Evolutionary conservation across 2,329 filamentous ascomycete species (phyloP).

Genomic region (Aureobasidium sp.): DNA sequence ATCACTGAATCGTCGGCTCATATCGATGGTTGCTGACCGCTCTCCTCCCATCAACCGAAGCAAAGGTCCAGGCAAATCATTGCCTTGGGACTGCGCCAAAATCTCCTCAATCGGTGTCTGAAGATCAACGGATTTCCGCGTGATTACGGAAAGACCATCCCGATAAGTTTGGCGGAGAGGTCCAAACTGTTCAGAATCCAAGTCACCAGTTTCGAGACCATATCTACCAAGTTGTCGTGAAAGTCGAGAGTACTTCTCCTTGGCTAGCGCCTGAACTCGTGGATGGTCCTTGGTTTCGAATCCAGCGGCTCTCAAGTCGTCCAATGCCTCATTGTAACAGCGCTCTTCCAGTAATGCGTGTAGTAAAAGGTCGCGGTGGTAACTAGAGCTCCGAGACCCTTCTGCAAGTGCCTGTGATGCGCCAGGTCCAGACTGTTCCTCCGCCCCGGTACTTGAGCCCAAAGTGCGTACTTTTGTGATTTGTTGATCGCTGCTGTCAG

Average conservation of each 20-base stretch:
- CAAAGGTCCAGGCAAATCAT: slow-evolving; percentile 8
- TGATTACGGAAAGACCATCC: slow-evolving; percentile 29
- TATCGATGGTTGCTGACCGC: not conserved
- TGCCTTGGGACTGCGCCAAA: not conserved
- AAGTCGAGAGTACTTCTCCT: slow-evolving; percentile 31
- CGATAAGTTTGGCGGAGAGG: slow-evolving; percentile 29
- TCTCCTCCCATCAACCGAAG: slow-evolving; percentile 8
- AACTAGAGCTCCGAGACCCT: slow-evolving; percentile 6
- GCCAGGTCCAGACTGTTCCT: slow-evolving; percentile 3
- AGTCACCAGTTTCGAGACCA: slow-evolving; percentile 29
- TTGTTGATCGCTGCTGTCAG: not conserved
- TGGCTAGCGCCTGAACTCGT: slow-evolving; percentile 29
- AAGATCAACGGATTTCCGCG: slow-evolving; percentile 11
- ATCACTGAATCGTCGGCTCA: not conserved
- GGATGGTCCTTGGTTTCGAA: slow-evolving; percentile 25
- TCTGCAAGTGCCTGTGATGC: slow-evolving; percentile 1
- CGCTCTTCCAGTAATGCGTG: slow-evolving; percentile 39
- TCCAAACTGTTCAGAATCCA: slow-evolving; percentile 28
- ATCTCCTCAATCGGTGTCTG: not conserved
- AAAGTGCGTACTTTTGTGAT: slow-evolving; percentile 1
- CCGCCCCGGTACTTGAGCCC: not conserved
- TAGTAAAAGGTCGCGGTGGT: slow-evolving; percentile 30
- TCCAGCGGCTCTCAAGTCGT: slow-evolving; percentile 22
- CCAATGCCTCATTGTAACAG: slow-evolving; percentile 31
- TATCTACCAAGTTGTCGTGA: slow-evolving; percentile 28